Percentiles rank a stretch among this genome's conserved stretches.
phyloP scores from a whole-genome alignment of 202 grass and related monocot genomes.

The Schoenoplectus triqueter region DNA sequence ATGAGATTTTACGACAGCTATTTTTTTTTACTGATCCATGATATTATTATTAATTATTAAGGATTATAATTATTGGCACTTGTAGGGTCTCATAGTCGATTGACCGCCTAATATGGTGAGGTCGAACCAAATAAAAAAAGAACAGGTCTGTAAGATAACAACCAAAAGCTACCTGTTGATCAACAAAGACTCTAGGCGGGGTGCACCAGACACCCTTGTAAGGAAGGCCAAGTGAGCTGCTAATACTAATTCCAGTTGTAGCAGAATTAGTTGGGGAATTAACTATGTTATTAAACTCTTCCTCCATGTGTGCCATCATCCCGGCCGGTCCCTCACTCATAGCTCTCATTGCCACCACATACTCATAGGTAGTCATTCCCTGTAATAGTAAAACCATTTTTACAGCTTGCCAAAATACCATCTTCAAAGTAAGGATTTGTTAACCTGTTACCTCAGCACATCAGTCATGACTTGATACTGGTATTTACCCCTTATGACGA shows the following conservation, averaged over 20 bases:
- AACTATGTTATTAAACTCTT: slow-evolving; percentile 78
- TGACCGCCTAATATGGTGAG: neutral
- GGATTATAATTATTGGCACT: neutral
- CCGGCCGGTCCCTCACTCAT: slow-evolving; percentile 84
- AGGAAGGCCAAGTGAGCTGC: slow-evolving; percentile 87
- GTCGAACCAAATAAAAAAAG: neutral
- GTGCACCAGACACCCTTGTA: slow-evolving; percentile 99
- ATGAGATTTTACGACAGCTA: neutral
- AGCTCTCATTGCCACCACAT: slow-evolving; percentile 97
- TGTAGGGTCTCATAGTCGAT: neutral
- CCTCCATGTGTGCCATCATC: slow-evolving; percentile 48
- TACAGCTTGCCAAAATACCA: neutral
- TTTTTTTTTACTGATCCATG: neutral
- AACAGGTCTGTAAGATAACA: slow-evolving; percentile 10
- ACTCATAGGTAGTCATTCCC: slow-evolving; percentile 98
- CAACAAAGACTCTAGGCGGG: slow-evolving; percentile 94
- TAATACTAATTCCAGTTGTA: slow-evolving; percentile 87
- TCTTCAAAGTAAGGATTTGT: neutral
- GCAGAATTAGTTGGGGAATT: slow-evolving; percentile 96
- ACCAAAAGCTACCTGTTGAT: slow-evolving; percentile 64
- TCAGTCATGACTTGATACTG: neutral
- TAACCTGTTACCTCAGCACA: slow-evolving; percentile 14
- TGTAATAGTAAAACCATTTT: slow-evolving; percentile 44
- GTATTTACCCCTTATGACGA: neutral
- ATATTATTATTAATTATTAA: neutral